Percentiles rank a stretch among this genome's conserved stretches.
Evolutionary conservation across 176 grass and related monocot species (phyloP).

Genomic region (Elaeis guineensis): DNA sequence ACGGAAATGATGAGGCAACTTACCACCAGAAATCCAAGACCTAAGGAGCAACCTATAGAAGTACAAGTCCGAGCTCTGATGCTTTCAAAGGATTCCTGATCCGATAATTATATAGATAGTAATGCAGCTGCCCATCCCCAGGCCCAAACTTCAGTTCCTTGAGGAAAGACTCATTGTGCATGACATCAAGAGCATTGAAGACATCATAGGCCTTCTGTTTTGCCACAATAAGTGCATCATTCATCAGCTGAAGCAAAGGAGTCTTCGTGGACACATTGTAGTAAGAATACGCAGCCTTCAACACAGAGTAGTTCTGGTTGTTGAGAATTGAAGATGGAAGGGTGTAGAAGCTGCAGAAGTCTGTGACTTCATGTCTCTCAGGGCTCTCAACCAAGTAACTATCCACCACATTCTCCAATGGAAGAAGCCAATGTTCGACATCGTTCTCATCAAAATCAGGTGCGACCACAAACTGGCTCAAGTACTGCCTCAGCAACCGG

Average conservation of each 20-base stretch:
- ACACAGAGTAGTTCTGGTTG: constrained; percentile 66
- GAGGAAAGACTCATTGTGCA: constrained; percentile 88
- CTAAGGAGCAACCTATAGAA: constrained; percentile 47
- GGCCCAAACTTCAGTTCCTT: constrained; percentile 97
- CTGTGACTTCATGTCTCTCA: constrained; percentile 84
- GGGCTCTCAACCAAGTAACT: constrained; percentile 95
- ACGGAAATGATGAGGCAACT: background rate
- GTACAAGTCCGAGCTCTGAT: constrained; percentile 82
- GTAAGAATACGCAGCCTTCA: constrained; percentile 94
- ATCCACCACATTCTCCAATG: constrained; percentile 71
- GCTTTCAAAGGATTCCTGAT: constrained; percentile 55
- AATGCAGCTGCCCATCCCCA: constrained; percentile 94
- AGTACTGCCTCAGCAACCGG: constrained; percentile 63
- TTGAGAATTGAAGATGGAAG: constrained; percentile 83
- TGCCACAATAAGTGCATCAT: constrained; percentile 84
- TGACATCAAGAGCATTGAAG: constrained; percentile 93
- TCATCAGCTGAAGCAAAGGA: constrained; percentile 82
- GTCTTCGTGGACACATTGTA: constrained; percentile 94
- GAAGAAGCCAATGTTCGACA: constrained; percentile 97
- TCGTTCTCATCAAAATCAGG: constrained; percentile 94
- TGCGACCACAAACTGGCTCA: constrained; percentile 60
- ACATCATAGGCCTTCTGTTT: constrained; percentile 92
- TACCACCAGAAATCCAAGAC: background rate
- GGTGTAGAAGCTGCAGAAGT: constrained; percentile 98
- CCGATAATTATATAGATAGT: constrained; percentile 96